These are phyloP conservation scores for Tylopilus sp. DNA, from an alignment of 768 basidiomycete genomes.

Conservation along the genomic window DNA sequence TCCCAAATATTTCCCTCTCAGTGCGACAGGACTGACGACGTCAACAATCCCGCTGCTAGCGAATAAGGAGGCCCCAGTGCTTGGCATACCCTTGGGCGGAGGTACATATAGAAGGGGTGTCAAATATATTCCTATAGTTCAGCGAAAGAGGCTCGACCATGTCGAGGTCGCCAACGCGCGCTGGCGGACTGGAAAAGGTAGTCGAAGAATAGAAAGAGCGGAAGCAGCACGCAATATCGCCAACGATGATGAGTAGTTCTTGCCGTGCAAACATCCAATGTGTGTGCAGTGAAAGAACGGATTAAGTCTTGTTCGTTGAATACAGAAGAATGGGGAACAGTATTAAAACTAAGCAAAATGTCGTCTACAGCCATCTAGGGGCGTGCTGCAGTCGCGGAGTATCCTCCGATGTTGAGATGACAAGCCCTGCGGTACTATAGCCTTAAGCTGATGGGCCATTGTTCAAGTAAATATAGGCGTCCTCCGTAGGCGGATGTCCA, in stretches of 20 bases:
- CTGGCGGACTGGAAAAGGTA: conserved; percentile 69
- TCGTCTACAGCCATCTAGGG: conserved; percentile 9
- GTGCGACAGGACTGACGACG: conserved; percentile 19
- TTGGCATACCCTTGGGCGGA: conserved; percentile 68
- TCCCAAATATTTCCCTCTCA: conserved; percentile 36
- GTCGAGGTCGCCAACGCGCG: conserved; percentile 75
- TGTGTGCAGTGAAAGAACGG: not conserved
- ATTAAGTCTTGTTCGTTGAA: conserved; percentile 16
- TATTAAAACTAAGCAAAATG: conserved; percentile 17
- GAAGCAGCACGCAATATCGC: conserved; percentile 2
- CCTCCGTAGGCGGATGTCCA: conserved; percentile 67
- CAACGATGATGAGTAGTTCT: conserved; percentile 4
- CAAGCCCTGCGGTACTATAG: not conserved
- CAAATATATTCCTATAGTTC: conserved; percentile 66
- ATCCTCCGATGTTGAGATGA: conserved; percentile 1
- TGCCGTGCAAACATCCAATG: not conserved
- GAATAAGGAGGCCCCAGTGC: conserved; percentile 22
- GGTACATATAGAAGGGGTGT: conserved; percentile 57
- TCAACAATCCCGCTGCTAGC: conserved; percentile 16
- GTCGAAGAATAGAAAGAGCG: conserved; percentile 40
- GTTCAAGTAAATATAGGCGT: conserved; percentile 66
- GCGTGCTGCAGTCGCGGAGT: conserved; percentile 1
- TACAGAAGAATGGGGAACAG: conserved; percentile 6
- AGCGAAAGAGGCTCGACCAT: conserved; percentile 63
- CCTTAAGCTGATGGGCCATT: conserved; percentile 40